Evolutionary conservation across 1,284 basidiomycete genomes (phyloP), one percentile per base, ranked within the genome.

Genomic region (Coniferiporia weirii): DNA sequence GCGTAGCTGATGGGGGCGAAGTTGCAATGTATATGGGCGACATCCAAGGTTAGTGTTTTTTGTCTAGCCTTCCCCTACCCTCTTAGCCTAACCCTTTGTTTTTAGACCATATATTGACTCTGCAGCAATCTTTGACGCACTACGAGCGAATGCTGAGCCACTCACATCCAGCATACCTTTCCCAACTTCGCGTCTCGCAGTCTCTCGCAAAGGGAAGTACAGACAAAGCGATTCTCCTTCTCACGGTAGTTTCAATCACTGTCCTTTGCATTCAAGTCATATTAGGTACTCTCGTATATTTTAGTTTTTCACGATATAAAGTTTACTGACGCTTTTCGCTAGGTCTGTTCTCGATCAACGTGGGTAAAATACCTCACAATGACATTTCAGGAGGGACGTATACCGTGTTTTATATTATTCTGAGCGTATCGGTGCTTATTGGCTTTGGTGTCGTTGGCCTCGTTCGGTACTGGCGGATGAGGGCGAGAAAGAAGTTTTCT

Each of bases 11-110:
- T 10, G 59, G 43, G n/a, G 79, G 84, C 40, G 78, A 91, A 64
- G 80, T 93, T 40, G 87, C 82, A 4, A 91, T 95, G 15, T 95
- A 98, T 70, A 84, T 97, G 74, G 93, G 92, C 49, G 95, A 98
- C 71, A 83, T 98, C 3, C 91, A 95, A 78, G 94, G 92, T 92
- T 63, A 58, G 12, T 22, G 48, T 36, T 9, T 27, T 38, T n/a
- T 12, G 45, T 48, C 12, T n/a, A 15, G n/a, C 15, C 34, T 22
- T 4, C 12, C 12, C 1, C 20, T 34, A 48, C 12, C 36, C 6
- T 35, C 20, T 10, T 35, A 2, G 22, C 52, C 9, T 49, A 17
- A 12, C 56, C 56, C 27, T 52, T 59, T 57, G 48, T 36, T 15
- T 50, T 47, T 63, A 93, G 93, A 98, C 73, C 95, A 98, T 71